Conservation (phyloP, 345 rosid genomes). For the Cardamine occulta region DNA sequence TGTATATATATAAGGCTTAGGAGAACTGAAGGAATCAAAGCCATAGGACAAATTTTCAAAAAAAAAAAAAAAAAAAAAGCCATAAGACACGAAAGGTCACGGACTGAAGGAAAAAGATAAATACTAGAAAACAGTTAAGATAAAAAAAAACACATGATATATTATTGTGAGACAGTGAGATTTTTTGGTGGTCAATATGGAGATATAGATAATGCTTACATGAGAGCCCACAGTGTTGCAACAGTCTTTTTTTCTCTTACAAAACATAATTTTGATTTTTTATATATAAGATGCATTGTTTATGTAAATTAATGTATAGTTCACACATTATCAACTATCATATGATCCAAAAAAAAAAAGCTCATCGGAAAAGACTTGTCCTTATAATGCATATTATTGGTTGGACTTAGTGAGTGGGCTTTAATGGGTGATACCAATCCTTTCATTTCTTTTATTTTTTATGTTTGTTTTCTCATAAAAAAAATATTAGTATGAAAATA, state of each 20-base stretch:
- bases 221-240: slow-evolving; percentile 20
- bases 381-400: slow-evolving; percentile 44
- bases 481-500: not conserved
- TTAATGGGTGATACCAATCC: slow-evolving; percentile 38
- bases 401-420: slow-evolving; percentile 35
- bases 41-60: not conserved
- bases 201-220: slow-evolving; percentile 26
- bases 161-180: slow-evolving; percentile 28
- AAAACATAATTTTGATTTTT: not conserved
- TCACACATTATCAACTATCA: slow-evolving; percentile 25
- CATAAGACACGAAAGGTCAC: slow-evolving; percentile 39
- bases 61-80: not conserved
- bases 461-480: not conserved
- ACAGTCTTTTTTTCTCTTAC: slow-evolving; percentile 1
- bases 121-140: slow-evolving; percentile 9
- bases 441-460: slow-evolving; percentile 24
- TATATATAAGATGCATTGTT: slow-evolving; percentile 6
- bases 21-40: slow-evolving; percentile 25
- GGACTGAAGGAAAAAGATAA: slow-evolving; percentile 11
- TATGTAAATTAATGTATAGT: slow-evolving; percentile 19
- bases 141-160: not conserved
- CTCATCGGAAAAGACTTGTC: slow-evolving; percentile 45
- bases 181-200: slow-evolving; percentile 38
- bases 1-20: not conserved
- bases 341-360: slow-evolving; percentile 37